phyloP scores from a whole-genome alignment of 2,329 filamentous ascomycete species.

The Epichloe gansuensis region DNA sequence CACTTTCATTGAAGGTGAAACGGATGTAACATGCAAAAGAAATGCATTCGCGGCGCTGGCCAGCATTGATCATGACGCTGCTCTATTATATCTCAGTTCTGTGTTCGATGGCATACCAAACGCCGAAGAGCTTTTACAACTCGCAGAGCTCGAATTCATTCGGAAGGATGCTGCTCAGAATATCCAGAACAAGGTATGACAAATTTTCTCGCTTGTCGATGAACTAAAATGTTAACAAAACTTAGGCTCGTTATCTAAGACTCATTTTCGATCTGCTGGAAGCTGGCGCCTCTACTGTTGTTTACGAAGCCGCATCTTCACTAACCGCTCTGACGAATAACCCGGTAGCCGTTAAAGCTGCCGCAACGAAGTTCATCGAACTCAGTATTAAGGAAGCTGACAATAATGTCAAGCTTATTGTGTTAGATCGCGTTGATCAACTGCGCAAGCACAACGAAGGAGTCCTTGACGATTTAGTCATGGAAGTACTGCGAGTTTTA shows the following conservation, averaged over 20 bases:
- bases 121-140: slow-evolving; percentile 82
- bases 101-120: slow-evolving; percentile 92
- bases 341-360: slow-evolving; percentile 93
- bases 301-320: slow-evolving; percentile 94
- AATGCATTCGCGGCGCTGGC: slow-evolving; percentile 91
- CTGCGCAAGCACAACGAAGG: slow-evolving; percentile 80
- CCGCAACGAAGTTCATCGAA: slow-evolving; percentile 91
- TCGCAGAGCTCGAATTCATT: slow-evolving; percentile 94
- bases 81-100: slow-evolving; percentile 72
- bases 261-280: slow-evolving; percentile 95
- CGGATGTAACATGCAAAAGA: slow-evolving; percentile 89
- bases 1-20: slow-evolving; percentile 81
- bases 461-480: slow-evolving; percentile 82
- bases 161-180: slow-evolving; percentile 95
- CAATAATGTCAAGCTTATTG: slow-evolving; percentile 98
- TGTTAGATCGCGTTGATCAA: slow-evolving; percentile 85
- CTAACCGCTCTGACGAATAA: slow-evolving; percentile 90
- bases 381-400: slow-evolving; percentile 94
- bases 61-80: slow-evolving; percentile 87
- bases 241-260: slow-evolving; percentile 72
- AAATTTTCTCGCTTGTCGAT: slow-evolving; percentile 14
- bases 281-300: slow-evolving; percentile 82
- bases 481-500: slow-evolving; percentile 92
- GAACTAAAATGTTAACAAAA: slow-evolving; percentile 5
- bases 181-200: slow-evolving; percentile 73